A percentile compares a stretch with the other conserved stretches of the same genome.
Conservation (phyloP, 2,329 filamentous ascomycete species). For the Curvularia verruculosa region DNA sequence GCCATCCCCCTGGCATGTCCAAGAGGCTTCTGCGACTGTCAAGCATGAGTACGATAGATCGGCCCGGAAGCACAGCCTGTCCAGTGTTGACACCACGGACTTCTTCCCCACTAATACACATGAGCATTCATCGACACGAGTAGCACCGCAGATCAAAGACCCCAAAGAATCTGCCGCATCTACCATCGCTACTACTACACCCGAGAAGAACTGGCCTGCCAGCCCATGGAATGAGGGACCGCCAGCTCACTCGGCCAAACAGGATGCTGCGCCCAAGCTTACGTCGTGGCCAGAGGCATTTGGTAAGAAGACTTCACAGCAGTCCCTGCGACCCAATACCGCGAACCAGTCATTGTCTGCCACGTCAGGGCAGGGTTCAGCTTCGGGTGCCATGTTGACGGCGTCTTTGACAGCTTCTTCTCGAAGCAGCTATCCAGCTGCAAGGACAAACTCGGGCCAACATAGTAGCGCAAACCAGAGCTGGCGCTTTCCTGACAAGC, state of each 20-base stretch:
- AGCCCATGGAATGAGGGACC: slow-evolving; percentile 45
- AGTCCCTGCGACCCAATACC: slow-evolving; percentile 25
- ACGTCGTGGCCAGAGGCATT: slow-evolving; percentile 43
- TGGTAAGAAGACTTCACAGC: slow-evolving; percentile 29
- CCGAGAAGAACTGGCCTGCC: slow-evolving; percentile 46
- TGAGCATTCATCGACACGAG: slow-evolving; percentile 48
- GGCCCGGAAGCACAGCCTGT: slow-evolving; percentile 46
- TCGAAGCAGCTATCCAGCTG: slow-evolving; percentile 18
- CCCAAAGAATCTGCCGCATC: slow-evolving; percentile 25
- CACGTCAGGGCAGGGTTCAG: slow-evolving; percentile 15
- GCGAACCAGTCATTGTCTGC: slow-evolving; percentile 8
- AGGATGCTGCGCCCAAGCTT: slow-evolving; percentile 34
- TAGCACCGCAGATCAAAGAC: slow-evolving; percentile 31
- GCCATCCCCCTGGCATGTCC: slow-evolving; percentile 33
- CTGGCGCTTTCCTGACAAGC: slow-evolving; percentile 31
- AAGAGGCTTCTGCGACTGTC: slow-evolving; percentile 23
- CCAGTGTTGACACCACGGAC: slow-evolving; percentile 50
- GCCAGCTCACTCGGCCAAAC: slow-evolving; percentile 26
- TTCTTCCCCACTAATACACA: slow-evolving; percentile 52
- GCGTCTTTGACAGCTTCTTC: slow-evolving; percentile 18
- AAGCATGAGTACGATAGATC: slow-evolving; percentile 24
- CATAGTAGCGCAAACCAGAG: slow-evolving; percentile 28
- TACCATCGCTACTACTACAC: slow-evolving; percentile 35
- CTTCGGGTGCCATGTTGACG: slow-evolving; percentile 6
- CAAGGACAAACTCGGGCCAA: slow-evolving; percentile 24